Base-by-base conservation (phyloP, 1,284 basidiomycete species). In the Cryptococcus wingfieldii region DNA sequence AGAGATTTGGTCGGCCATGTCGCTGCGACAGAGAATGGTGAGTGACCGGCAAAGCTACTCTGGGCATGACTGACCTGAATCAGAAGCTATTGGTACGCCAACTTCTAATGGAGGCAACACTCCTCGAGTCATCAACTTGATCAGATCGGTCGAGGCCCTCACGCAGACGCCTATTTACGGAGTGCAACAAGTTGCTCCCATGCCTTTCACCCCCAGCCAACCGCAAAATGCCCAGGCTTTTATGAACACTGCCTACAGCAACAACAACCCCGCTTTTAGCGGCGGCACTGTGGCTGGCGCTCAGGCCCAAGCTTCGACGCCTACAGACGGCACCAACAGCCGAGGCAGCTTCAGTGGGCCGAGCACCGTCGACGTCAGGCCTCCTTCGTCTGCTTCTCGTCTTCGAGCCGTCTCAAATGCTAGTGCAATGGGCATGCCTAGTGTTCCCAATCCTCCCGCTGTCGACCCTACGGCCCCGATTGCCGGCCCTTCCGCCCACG, bases 1-100 rank as follows among this genome's bases (percentile, higher is more conserved):
- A 64, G 68, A 25, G 71, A 75, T 23, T 53, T 75, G 1, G 63
- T 74, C 19, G 58, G 55, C 2, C 70, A 74, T 50, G 31, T 74
- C 18, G 66, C 55, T 3, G 52, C 55, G 5, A 52, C 51, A n/a
- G 70, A 72, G 48, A 61, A 64, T 46, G 70, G 73, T 75, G 44
- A 55, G 70, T 25, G 42, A 38, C 1, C 42, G 37, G 38, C 23
- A 45, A 38, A 8, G 38, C 12, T 53, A n/a, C 28, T 16, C 14
- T 37, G 9, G 46, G 46, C 45, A 34, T 14, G 6, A 38, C 47
- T 41, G 34, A 25, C 23, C 31, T 58, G 59, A 47, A 38, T 34
- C 62, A 63, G 55, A 52, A 41, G 41, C 64, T 5, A 44, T 42
- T 10, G 59, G 53, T 13, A 59, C 62, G 18, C 14, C 31, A 8